These are phyloP conservation scores for Gossypium sturtianum DNA, from an alignment of 345 rosid species.

Conservation along the genomic window DNA sequence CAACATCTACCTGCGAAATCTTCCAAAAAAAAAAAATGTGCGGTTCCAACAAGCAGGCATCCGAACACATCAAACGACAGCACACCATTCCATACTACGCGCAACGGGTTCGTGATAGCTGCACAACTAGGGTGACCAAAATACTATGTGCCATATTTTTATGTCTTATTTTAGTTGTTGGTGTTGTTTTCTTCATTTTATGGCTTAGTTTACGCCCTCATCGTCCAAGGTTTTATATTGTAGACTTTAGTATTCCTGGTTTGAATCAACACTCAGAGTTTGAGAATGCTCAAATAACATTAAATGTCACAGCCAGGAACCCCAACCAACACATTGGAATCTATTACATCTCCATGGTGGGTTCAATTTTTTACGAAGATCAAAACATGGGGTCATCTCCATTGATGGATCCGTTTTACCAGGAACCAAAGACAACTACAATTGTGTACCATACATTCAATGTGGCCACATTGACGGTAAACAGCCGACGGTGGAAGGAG, in stretches of 20 bases:
- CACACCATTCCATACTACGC: slow-evolving; percentile 39
- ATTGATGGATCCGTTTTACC: slow-evolving; percentile 42
- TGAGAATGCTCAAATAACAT: slow-evolving; percentile 45
- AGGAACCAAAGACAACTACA: slow-evolving; percentile 72
- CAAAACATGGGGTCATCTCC: slow-evolving; percentile 49
- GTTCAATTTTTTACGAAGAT: slow-evolving; percentile 53
- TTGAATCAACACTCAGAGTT: slow-evolving; percentile 41
- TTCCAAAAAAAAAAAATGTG: slow-evolving; percentile 21
- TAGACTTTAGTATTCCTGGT: slow-evolving; percentile 44
- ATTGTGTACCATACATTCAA: slow-evolving; percentile 33
- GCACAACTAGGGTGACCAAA: slow-evolving; percentile 52
- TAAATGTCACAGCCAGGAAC: slow-evolving; percentile 66
- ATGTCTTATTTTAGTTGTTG: slow-evolving; percentile 41
- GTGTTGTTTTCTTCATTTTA: slow-evolving; percentile 48
- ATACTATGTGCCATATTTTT: slow-evolving; percentile 49
- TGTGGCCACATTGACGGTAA: slow-evolving; percentile 54
- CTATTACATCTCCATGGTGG: slow-evolving; percentile 48
- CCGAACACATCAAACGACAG: slow-evolving; percentile 23
- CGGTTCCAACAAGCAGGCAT: background rate
- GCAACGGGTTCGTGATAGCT: slow-evolving; percentile 59
- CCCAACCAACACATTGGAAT: slow-evolving; percentile 62
- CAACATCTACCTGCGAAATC: background rate
- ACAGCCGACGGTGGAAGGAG: slow-evolving; percentile 55
- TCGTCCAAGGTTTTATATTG: slow-evolving; percentile 57
- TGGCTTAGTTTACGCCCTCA: slow-evolving; percentile 92